Conservation (phyloP, 2,329 filamentous ascomycete species). For the Pyrenochaeta sp. region DNA sequence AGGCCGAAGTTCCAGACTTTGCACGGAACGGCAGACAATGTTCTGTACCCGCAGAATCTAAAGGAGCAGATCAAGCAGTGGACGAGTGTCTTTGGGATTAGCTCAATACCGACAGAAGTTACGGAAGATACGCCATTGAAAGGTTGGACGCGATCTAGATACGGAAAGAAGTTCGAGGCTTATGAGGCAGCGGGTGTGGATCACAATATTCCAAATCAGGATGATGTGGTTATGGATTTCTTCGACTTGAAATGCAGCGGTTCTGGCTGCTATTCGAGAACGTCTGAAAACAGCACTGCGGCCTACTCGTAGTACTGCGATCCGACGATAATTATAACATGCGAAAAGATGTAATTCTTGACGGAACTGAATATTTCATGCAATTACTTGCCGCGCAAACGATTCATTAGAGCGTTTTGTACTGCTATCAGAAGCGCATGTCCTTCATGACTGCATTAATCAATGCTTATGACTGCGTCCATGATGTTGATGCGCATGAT, state of each 20-base stretch:
- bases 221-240: slow-evolving; percentile 41
- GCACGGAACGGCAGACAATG: slow-evolving; percentile 38
- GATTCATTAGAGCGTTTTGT: not conserved
- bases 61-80: slow-evolving; percentile 48
- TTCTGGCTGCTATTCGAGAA: slow-evolving; percentile 26
- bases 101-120: slow-evolving; percentile 28
- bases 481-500: not conserved
- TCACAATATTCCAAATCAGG: slow-evolving; percentile 45
- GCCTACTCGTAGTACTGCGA: not conserved
- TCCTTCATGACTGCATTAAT: too few relatives aligned
- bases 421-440: not conserved
- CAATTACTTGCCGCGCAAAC: too few relatives aligned
- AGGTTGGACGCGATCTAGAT: slow-evolving; percentile 42
- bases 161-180: slow-evolving; percentile 43
- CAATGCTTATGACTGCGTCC: too few relatives aligned
- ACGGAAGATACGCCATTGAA: slow-evolving; percentile 37
- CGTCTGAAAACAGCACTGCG: not conserved
- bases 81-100: slow-evolving; percentile 42
- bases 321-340: not conserved
- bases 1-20: slow-evolving; percentile 44
- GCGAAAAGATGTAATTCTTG: not conserved
- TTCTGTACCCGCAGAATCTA: slow-evolving; percentile 43
- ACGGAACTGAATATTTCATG: too few relatives aligned
- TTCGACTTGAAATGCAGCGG: slow-evolving; percentile 41
- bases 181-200: slow-evolving; percentile 39